A percentile compares a stretch with the other conserved stretches of the same genome.
Evolutionary conservation across 2,329 filamentous ascomycete species (phyloP).

Genomic region (Aspergillus amoenus): DNA sequence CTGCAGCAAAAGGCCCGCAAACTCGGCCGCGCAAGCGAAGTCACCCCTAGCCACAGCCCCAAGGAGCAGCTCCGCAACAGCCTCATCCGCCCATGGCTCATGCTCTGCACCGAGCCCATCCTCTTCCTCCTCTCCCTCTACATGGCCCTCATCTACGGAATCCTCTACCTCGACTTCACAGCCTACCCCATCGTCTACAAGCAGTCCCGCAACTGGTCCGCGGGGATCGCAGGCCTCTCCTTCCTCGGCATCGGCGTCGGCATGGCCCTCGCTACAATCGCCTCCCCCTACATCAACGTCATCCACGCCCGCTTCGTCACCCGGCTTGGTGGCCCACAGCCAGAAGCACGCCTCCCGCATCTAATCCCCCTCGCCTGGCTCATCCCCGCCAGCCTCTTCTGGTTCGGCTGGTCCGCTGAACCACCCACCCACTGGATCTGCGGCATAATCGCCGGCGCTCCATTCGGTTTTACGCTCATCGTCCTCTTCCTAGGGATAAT

Average conservation of each 20-base stretch:
- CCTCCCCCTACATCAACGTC: background rate
- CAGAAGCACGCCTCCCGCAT: background rate
- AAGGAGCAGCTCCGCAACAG: background rate
- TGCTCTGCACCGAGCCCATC: constrained; percentile 12
- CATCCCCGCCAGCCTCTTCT: constrained; percentile 8
- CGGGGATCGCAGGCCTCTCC: background rate
- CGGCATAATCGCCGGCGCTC: background rate
- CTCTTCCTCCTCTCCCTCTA: constrained; percentile 19
- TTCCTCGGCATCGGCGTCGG: background rate
- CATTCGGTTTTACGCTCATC: background rate
- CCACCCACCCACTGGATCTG: background rate
- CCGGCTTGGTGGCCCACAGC: background rate
- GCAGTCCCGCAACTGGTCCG: background rate
- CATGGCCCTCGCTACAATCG: background rate
- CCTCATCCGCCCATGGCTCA: background rate
- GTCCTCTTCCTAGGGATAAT: background rate
- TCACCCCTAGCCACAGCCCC: background rate
- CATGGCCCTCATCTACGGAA: constrained; percentile 8
- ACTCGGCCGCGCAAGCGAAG: no score
- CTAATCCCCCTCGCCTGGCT: background rate
- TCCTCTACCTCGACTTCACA: constrained; percentile 6
- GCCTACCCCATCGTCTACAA: background rate
- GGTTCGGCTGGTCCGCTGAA: constrained; percentile 9
- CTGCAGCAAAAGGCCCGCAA: background rate
- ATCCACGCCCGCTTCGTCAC: background rate